phyloP scores from a whole-genome alignment of 163 green algal genomes.

The Chloroidium sp. region DNA sequence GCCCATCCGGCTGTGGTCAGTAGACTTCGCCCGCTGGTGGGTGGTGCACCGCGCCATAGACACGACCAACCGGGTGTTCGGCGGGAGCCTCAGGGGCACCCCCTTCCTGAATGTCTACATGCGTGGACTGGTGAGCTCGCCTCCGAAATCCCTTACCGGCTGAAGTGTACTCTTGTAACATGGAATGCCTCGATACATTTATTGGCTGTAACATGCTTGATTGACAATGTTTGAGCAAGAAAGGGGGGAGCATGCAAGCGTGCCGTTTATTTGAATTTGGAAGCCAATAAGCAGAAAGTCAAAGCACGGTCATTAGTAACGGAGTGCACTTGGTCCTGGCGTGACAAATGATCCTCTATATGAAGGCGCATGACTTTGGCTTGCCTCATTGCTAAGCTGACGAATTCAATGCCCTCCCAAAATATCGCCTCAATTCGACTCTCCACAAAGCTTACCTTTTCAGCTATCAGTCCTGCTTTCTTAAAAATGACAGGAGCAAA shows the following conservation, averaged over 20 bases:
- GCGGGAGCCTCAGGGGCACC: slow-evolving; percentile 3
- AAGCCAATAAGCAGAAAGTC: too few relatives aligned
- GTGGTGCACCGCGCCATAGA: slow-evolving; percentile 2
- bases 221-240: neutral
- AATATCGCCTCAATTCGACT: too few relatives aligned
- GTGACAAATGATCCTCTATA: too few relatives aligned
- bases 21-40: slow-evolving; percentile 14
- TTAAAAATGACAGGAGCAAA: neutral
- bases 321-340: too few relatives aligned
- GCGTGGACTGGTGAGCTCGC: slow-evolving; percentile 1
- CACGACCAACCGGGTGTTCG: slow-evolving; percentile 7
- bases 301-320: too few relatives aligned
- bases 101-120: slow-evolving; percentile 4
- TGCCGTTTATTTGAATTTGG: too few relatives aligned
- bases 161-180: neutral
- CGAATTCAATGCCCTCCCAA: too few relatives aligned
- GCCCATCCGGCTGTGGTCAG: slow-evolving; percentile 1
- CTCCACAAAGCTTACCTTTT: too few relatives aligned
- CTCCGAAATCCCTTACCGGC: too few relatives aligned
- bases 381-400: too few relatives aligned
- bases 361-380: too few relatives aligned
- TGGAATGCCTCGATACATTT: neutral
- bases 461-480: neutral
- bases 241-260: neutral
- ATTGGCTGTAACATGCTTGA: neutral